Conservation (phyloP, 768 basidiomycete genomes). For the Kwoniella sp. region DNA sequence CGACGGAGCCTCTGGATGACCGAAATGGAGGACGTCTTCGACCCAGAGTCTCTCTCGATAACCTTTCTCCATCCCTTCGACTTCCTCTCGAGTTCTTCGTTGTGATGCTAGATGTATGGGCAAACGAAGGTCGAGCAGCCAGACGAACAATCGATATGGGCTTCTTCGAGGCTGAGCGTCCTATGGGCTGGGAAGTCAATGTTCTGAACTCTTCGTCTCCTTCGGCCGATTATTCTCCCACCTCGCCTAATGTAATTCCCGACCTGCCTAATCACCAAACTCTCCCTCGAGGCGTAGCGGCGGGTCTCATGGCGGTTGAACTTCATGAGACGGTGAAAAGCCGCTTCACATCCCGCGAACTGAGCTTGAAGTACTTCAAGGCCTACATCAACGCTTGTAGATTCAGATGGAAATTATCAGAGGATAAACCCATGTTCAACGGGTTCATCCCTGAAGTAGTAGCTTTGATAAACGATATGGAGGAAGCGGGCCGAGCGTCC, state of each 20-base stretch:
- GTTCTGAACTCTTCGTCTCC: not conserved
- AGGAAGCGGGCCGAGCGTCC: slow-evolving; percentile 1
- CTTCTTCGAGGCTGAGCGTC: not conserved
- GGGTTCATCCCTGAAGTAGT: slow-evolving; percentile 4
- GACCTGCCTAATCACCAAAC: not conserved
- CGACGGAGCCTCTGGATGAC: not conserved
- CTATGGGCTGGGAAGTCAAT: slow-evolving; percentile 12
- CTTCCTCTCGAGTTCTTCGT: slow-evolving; percentile 35
- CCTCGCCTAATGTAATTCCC: not conserved
- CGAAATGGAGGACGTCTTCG: not conserved
- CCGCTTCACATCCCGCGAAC: not conserved
- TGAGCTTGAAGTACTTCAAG: slow-evolving; percentile 11
- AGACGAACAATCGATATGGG: not conserved
- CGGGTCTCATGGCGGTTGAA: slow-evolving; percentile 18
- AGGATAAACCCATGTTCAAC: not conserved
- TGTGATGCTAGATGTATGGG: slow-evolving; percentile 39
- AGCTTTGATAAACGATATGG: slow-evolving; percentile 8
- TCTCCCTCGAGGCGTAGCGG: slow-evolving; percentile 12
- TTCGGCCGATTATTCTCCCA: not conserved
- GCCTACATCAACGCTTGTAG: slow-evolving; percentile 15
- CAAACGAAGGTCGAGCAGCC: slow-evolving; percentile 23
- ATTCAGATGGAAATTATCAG: slow-evolving; percentile 19
- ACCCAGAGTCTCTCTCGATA: not conserved
- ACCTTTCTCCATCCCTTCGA: slow-evolving; percentile 7
- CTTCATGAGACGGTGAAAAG: slow-evolving; percentile 7